Evolutionary conservation across 2,329 filamentous ascomycete genomes (phyloP).

Genomic region (Monosporascus ibericus): DNA sequence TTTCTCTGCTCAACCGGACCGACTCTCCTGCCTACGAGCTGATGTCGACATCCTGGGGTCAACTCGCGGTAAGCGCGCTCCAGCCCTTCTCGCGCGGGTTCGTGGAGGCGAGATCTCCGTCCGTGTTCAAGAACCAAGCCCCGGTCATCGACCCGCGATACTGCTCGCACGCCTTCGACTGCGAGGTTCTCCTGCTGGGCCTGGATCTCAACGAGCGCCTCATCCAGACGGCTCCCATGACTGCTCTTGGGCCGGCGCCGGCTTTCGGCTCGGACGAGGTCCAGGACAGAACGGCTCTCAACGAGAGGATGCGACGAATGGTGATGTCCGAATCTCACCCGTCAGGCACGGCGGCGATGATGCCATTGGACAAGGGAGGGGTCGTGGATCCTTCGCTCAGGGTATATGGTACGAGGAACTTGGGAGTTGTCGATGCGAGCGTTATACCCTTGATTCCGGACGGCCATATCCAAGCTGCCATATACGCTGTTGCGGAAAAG

Average conservation of each 20-base stretch:
- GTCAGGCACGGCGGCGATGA: slow-evolving; percentile 37
- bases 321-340: slow-evolving; percentile 38
- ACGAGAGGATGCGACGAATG: slow-evolving; percentile 12
- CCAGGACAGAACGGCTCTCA: slow-evolving; percentile 17
- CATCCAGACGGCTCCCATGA: slow-evolving; percentile 18
- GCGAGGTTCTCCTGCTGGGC: slow-evolving; percentile 19
- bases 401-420: slow-evolving; percentile 37
- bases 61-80: slow-evolving; percentile 27
- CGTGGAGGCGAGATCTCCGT: slow-evolving; percentile 30
- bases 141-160: slow-evolving; percentile 37
- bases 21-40: slow-evolving; percentile 21
- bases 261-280: slow-evolving; percentile 14
- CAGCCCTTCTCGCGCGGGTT: slow-evolving; percentile 40
- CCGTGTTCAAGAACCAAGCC: slow-evolving; percentile 26
- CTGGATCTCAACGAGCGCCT: slow-evolving; percentile 21
- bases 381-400: slow-evolving; percentile 35
- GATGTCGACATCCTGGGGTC: slow-evolving; percentile 26
- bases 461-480: slow-evolving; percentile 23
- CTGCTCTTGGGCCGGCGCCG: slow-evolving; percentile 15
- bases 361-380: slow-evolving; percentile 35
- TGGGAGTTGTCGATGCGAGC: slow-evolving; percentile 39
- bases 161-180: slow-evolving; percentile 37
- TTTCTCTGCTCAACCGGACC: slow-evolving; percentile 14
- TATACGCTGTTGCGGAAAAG: slow-evolving; percentile 31
- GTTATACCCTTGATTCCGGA: slow-evolving; percentile 38